These are phyloP conservation scores for Orbilia oligospora DNA, from an alignment of 2,329 filamentous ascomycete species.

Conservation along the genomic window DNA sequence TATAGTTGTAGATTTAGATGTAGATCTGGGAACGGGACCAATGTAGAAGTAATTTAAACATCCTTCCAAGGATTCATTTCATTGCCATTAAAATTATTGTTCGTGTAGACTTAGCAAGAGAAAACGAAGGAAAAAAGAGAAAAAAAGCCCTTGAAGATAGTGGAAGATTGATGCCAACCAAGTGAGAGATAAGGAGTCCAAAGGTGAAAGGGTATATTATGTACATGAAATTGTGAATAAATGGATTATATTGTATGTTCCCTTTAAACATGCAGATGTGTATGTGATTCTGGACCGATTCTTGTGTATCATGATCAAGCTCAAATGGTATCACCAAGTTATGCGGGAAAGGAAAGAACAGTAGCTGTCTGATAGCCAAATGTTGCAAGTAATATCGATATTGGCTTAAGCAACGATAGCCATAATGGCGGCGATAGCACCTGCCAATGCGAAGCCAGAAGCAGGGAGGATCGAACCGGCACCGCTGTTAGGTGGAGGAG, in stretches of 20 bases:
- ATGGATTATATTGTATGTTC: background rate
- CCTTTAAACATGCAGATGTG: background rate
- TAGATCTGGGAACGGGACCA: no score
- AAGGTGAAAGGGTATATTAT: conserved; percentile 21
- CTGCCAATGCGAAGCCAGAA: conserved; percentile 53
- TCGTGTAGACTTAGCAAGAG: conserved; percentile 23
- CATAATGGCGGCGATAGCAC: conserved; percentile 46
- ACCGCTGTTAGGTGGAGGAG: conserved; percentile 27
- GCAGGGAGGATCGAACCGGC: conserved; percentile 43
- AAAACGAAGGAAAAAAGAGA: background rate
- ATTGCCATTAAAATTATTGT: conserved; percentile 48
- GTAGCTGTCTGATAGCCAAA: background rate
- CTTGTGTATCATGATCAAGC: background rate
- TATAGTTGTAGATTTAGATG: background rate
- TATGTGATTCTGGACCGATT: background rate
- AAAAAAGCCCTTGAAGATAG: conserved; percentile 17
- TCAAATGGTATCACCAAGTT: conserved; percentile 20
- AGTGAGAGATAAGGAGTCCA: conserved; percentile 30
- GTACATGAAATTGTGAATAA: conserved; percentile 19
- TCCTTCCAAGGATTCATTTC: conserved; percentile 1
- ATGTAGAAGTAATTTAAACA: background rate
- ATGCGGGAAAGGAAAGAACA: background rate
- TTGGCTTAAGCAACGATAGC: conserved; percentile 45
- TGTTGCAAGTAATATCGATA: background rate
- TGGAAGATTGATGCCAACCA: conserved; percentile 14